Conservation (phyloP, 495 filamentous ascomycete genomes). For the Collariella sp. region DNA sequence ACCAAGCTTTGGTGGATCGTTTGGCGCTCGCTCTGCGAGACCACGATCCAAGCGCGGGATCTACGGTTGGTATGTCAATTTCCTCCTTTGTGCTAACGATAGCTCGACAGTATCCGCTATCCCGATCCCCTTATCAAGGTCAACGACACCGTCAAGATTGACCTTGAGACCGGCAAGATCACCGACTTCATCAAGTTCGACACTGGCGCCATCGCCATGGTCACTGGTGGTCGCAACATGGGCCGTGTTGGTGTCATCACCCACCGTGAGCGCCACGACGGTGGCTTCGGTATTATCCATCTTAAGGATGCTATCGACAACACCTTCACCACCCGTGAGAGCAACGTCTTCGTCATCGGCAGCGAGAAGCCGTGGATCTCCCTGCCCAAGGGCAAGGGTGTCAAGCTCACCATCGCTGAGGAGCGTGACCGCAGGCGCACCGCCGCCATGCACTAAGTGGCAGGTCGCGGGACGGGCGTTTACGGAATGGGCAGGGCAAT, state of each 20-base stretch:
- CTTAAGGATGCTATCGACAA: slow-evolving; percentile 99
- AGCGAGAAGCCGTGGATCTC: slow-evolving; percentile 97
- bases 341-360: slow-evolving; percentile 97
- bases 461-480: not conserved
- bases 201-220: slow-evolving; percentile 94
- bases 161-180: slow-evolving; percentile 94
- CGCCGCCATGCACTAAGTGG: slow-evolving; percentile 50
- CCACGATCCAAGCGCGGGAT: slow-evolving; percentile 20
- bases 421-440: slow-evolving; percentile 91
- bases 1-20: slow-evolving; percentile 88
- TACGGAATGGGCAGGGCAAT: slow-evolving; percentile 16
- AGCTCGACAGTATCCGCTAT: slow-evolving; percentile 77
- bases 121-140: slow-evolving; percentile 96
- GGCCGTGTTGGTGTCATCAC: slow-evolving; percentile 99
- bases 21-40: slow-evolving; percentile 6
- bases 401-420: slow-evolving; percentile 97
- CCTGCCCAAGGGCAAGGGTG: slow-evolving; percentile 98
- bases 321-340: slow-evolving; percentile 96
- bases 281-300: slow-evolving; percentile 99
- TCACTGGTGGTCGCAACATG: slow-evolving; percentile 98
- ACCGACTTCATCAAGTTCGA: slow-evolving; percentile 93
- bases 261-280: slow-evolving; percentile 98
- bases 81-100: slow-evolving; percentile 34
- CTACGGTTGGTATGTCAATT: slow-evolving; percentile 42
- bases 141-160: slow-evolving; percentile 99